A percentile compares a stretch with the other conserved stretches of the same genome.
Conservation (phyloP, 148 eudicot genomes). For the Diospyros kaki region DNA sequence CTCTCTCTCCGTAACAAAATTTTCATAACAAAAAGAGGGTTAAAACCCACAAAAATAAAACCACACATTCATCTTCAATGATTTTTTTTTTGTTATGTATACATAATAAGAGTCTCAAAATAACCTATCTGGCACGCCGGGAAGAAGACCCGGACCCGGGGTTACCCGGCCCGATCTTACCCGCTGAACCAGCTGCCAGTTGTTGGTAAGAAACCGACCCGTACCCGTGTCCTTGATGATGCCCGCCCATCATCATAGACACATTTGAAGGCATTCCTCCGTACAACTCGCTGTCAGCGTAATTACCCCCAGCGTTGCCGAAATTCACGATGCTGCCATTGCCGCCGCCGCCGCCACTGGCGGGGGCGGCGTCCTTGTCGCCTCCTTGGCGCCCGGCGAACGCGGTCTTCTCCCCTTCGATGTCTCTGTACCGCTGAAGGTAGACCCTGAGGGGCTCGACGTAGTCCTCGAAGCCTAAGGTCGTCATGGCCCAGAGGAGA, state of each 20-base stretch:
- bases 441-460: conserved; percentile 53
- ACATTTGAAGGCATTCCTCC: conserved; percentile 22
- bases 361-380: conserved; percentile 4
- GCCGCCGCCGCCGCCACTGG: not conserved
- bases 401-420: conserved; percentile 48
- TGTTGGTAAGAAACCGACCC: conserved; percentile 21
- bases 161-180: conserved; percentile 23
- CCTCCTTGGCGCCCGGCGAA: conserved; percentile 29
- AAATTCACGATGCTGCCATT: conserved; percentile 23
- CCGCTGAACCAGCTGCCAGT: conserved; percentile 28
- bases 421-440: conserved; percentile 49
- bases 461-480: conserved; percentile 58
- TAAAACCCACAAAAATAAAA: too few species aligned
- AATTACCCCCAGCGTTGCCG: conserved; percentile 24
- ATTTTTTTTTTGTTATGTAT: too few species aligned
- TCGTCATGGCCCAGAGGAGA: conserved; percentile 61
- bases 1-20: too few species aligned
- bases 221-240: conserved; percentile 32
- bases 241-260: conserved; percentile 35
- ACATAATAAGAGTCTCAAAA: not conserved
- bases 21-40: too few species aligned
- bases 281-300: conserved; percentile 15
- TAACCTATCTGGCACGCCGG: conserved; percentile 12
- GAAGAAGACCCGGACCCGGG: conserved; percentile 24
- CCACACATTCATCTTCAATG: too few species aligned